Percentiles rank a stretch among this genome's conserved stretches.
phyloP scores from a whole-genome alignment of 306 rosid species.

The Biancaea sappan region DNA sequence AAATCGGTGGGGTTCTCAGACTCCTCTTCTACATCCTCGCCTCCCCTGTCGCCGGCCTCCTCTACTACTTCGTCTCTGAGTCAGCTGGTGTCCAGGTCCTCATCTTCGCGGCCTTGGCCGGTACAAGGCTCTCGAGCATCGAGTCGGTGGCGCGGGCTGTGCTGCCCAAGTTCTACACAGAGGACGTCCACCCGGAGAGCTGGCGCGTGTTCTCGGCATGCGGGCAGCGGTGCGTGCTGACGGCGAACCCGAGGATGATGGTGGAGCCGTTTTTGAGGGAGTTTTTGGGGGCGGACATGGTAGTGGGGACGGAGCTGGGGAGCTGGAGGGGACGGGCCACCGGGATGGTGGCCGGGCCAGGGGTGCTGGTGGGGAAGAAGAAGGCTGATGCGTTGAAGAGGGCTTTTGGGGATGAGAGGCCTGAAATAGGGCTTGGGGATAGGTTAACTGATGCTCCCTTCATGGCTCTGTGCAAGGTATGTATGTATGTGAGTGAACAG shows the following conservation, averaged over 20 bases:
- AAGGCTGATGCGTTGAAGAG: constrained; percentile 59
- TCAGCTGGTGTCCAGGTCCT: constrained; percentile 75
- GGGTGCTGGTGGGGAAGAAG: constrained; percentile 67
- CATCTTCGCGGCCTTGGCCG: constrained; percentile 59
- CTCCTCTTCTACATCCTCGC: constrained; percentile 63
- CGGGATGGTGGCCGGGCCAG: constrained; percentile 57
- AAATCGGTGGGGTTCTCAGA: constrained; percentile 70
- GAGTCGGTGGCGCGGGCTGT: constrained; percentile 80
- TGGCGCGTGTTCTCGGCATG: constrained; percentile 82
- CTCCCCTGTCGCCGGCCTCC: constrained; percentile 67
- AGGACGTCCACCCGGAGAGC: constrained; percentile 59
- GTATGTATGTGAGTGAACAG: too few species aligned
- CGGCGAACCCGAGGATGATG: constrained; percentile 82
- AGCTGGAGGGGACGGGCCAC: constrained; percentile 66
- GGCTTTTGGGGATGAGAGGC: constrained; percentile 52
- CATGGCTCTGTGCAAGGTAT: constrained; percentile 81
- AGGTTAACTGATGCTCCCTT: constrained; percentile 70
- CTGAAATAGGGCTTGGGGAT: constrained; percentile 83
- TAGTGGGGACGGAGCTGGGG: constrained; percentile 69
- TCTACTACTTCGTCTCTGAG: constrained; percentile 76
- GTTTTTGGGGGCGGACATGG: constrained; percentile 64
- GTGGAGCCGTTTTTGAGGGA: constrained; percentile 80
- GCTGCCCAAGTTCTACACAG: constrained; percentile 71
- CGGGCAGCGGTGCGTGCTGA: constrained; percentile 60
- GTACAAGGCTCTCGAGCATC: constrained; percentile 57